Conservation (phyloP, 768 basidiomycete species). For the Sarcodon aspratus region DNA sequence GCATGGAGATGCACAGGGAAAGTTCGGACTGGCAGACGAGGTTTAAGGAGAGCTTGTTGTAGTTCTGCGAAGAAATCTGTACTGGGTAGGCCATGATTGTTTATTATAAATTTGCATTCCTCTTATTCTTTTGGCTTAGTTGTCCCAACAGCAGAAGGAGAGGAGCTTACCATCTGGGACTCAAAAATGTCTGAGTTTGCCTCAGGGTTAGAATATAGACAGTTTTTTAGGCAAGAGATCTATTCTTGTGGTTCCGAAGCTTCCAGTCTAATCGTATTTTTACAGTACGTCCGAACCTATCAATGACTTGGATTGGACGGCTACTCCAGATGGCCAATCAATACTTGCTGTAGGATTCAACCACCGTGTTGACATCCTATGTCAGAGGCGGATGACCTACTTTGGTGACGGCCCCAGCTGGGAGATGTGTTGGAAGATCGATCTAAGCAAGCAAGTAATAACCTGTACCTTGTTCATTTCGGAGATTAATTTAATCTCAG, state of each 20-base stretch:
- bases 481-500: slow-evolving; percentile 22
- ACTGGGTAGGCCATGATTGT: slow-evolving; percentile 37
- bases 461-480: not conserved
- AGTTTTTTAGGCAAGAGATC: slow-evolving; percentile 41
- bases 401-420: slow-evolving; percentile 76
- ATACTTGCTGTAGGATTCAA: slow-evolving; percentile 85
- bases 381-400: slow-evolving; percentile 87
- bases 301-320: slow-evolving; percentile 86
- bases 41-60: slow-evolving; percentile 65
- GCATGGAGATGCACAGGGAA: slow-evolving; percentile 60
- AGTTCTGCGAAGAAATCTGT: slow-evolving; percentile 91
- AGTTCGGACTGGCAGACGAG: slow-evolving; percentile 59
- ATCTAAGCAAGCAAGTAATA: slow-evolving; percentile 47
- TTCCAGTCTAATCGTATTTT: slow-evolving; percentile 3
- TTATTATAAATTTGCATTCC: not conserved
- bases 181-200: slow-evolving; percentile 91
- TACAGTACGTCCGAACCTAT: slow-evolving; percentile 39
- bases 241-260: slow-evolving; percentile 10
- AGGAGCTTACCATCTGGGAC: slow-evolving; percentile 93
- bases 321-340: slow-evolving; percentile 82
- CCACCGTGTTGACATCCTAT: slow-evolving; percentile 74
- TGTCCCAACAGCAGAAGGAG: slow-evolving; percentile 42
- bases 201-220: slow-evolving; percentile 72
- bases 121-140: slow-evolving; percentile 28
- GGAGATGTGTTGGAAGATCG: slow-evolving; percentile 59